A percentile compares a stretch with the other conserved stretches of the same genome.
These are phyloP conservation scores for Hansenula lynferdii DNA, from an alignment of 1,139 yeast genomes.

Conservation along the genomic window DNA sequence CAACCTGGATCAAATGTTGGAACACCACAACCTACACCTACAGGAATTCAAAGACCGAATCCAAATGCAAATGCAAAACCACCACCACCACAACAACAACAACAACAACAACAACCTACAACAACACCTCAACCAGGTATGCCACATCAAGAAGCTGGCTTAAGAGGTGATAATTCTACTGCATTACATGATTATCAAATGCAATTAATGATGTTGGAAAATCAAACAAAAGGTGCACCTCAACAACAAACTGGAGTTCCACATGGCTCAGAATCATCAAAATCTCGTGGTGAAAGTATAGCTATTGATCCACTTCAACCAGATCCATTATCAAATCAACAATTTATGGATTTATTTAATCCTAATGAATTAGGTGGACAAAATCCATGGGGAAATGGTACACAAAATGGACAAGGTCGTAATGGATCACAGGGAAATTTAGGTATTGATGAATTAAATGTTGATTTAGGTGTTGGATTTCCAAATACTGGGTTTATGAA, in stretches of 20 bases:
- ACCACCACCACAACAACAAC: no score
- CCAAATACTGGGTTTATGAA: conserved; percentile 2
- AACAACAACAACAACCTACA: no score
- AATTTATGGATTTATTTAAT: conserved; percentile 17
- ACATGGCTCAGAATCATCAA: conserved; percentile 2
- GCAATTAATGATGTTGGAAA: conserved; percentile 23
- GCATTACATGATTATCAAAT: conserved; percentile 23
- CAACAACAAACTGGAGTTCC: conserved; percentile 2
- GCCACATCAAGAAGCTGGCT: conserved; percentile 5
- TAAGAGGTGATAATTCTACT: conserved; percentile 11
- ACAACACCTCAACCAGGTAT: not conserved
- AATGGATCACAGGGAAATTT: not conserved
- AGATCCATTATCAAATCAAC: conserved; percentile 15
- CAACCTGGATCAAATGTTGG: conserved; percentile 4
- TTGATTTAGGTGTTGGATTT: conserved; percentile 4
- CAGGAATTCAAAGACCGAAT: not conserved
- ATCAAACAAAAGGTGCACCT: conserved; percentile 16
- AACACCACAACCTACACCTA: not conserved
- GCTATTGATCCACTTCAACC: conserved; percentile 22
- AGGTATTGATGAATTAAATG: conserved; percentile 2
- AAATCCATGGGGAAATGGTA: not conserved
- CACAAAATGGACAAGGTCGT: not conserved
- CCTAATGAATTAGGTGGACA: conserved; percentile 11
- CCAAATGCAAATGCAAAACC: not conserved
- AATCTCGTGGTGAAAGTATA: conserved; percentile 15